These are phyloP conservation scores for Cordyceps fumosorosea DNA, from an alignment of 2,329 filamentous ascomycete species.

Conservation along the genomic window DNA sequence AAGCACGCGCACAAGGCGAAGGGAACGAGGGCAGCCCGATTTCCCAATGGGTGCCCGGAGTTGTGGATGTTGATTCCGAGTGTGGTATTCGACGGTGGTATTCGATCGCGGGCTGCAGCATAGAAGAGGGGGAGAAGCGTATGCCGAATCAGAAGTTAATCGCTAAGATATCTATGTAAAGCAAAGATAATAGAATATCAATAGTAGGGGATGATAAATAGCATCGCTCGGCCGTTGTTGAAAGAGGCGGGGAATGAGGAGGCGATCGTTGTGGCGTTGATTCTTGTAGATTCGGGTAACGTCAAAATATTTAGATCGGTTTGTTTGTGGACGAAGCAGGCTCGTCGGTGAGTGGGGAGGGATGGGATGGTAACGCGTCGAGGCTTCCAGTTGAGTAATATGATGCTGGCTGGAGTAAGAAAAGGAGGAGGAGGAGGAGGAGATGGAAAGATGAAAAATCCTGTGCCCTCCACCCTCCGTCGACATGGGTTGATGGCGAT, in stretches of 20 bases:
- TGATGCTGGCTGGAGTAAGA: too few relatives aligned
- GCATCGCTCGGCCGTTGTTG: not conserved
- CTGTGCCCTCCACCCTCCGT: too few relatives aligned
- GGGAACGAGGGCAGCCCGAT: not conserved
- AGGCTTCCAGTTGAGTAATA: too few relatives aligned
- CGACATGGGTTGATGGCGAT: too few relatives aligned
- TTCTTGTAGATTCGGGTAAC: not conserved
- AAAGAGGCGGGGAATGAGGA: not conserved
- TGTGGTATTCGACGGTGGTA: not conserved
- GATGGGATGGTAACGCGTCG: not conserved
- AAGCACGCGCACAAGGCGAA: not conserved
- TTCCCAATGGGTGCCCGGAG: not conserved
- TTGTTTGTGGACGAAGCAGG: not conserved
- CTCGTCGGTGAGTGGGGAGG: too few relatives aligned
- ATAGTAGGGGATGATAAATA: not conserved
- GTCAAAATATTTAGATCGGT: not conserved
- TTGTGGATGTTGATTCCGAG: not conserved
- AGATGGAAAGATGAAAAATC: too few relatives aligned
- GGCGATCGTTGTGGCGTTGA: not conserved
- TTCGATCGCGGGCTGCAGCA: not conserved
- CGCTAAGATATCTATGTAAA: not conserved
- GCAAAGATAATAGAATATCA: not conserved
- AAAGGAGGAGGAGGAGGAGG: too few relatives aligned
- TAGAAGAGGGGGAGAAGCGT: not conserved
- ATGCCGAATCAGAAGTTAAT: not conserved